Percentiles rank a stretch among this genome's conserved stretches.
phyloP scores from a whole-genome alignment of 2,329 filamentous ascomycete genomes.

The Talaromyces funiculosus region DNA sequence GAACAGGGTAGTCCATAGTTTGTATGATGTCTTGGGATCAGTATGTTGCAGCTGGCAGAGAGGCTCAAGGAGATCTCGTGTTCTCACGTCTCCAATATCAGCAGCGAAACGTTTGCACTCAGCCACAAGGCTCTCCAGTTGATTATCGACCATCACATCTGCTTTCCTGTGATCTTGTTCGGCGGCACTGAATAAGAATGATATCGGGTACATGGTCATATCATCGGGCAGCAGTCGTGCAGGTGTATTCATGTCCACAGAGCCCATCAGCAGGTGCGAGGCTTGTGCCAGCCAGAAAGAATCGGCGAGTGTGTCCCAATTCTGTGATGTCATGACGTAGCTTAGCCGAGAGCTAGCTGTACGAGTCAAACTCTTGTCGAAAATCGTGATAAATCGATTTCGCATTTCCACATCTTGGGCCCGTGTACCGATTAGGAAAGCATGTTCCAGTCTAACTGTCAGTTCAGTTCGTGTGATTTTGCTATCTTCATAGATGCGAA shows the following conservation, averaged over 20 bases:
- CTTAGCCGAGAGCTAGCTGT: slow-evolving; percentile 81
- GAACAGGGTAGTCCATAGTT: slow-evolving; percentile 87
- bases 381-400: slow-evolving; percentile 92
- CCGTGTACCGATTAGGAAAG: slow-evolving; percentile 90
- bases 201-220: slow-evolving; percentile 70
- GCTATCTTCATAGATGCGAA: slow-evolving; percentile 95
- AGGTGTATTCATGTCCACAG: slow-evolving; percentile 75
- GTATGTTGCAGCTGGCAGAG: slow-evolving; percentile 88
- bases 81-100: slow-evolving; percentile 78
- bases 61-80: slow-evolving; percentile 83
- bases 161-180: slow-evolving; percentile 60
- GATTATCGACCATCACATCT: slow-evolving; percentile 71
- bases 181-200: slow-evolving; percentile 67
- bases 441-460: slow-evolving; percentile 94
- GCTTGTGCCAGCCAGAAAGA: slow-evolving; percentile 97
- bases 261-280: slow-evolving; percentile 84
- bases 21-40: slow-evolving; percentile 72
- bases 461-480: slow-evolving; percentile 93
- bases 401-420: slow-evolving; percentile 95
- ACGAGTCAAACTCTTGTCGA: slow-evolving; percentile 90
- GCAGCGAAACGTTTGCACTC: slow-evolving; percentile 76
- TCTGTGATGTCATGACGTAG: slow-evolving; percentile 86
- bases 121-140: slow-evolving; percentile 71
- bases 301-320: slow-evolving; percentile 92
- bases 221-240: slow-evolving; percentile 78